Evolutionary conservation across 768 basidiomycete genomes (phyloP).

Genomic region (Naganishia onofrii): DNA sequence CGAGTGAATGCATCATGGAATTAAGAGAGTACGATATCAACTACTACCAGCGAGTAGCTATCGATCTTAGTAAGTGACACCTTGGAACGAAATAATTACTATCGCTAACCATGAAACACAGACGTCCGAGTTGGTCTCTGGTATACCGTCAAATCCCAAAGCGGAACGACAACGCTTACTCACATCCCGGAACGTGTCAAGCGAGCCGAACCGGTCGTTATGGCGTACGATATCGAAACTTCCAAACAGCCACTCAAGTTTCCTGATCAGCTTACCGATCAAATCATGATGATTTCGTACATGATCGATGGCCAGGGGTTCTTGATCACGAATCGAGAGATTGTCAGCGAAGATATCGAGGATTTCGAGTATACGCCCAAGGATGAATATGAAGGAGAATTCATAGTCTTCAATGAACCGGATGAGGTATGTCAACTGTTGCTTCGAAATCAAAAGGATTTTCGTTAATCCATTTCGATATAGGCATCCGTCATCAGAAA

Average conservation of each 20-base stretch:
- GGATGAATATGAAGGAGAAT: constrained; percentile 94
- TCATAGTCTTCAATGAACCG: constrained; percentile 88
- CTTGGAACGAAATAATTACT: not conserved
- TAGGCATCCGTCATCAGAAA: constrained; percentile 75
- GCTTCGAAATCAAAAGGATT: not conserved
- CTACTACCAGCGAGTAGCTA: constrained; percentile 97
- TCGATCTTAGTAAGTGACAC: constrained; percentile 69
- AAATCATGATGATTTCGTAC: constrained; percentile 99
- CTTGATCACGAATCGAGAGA: constrained; percentile 95
- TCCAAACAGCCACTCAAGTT: constrained; percentile 99
- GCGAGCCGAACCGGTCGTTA: constrained; percentile 96
- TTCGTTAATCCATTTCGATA: constrained; percentile 21
- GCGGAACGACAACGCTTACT: constrained; percentile 71
- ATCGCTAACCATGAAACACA: constrained; percentile 32
- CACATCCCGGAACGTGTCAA: constrained; percentile 81
- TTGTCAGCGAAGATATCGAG: constrained; percentile 94
- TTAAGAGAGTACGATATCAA: constrained; percentile 94
- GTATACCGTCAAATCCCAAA: constrained; percentile 82
- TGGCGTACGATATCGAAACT: constrained; percentile 99
- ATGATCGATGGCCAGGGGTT: constrained; percentile 95
- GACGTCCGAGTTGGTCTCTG: constrained; percentile 96
- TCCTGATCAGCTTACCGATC: constrained; percentile 90
- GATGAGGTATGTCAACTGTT: constrained; percentile 67
- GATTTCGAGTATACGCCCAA: constrained; percentile 99
- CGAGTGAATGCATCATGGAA: constrained; percentile 89